These are phyloP conservation scores for Phoenix dactylifera DNA, from an alignment of 176 grass and related monocot genomes.

Conservation along the genomic window DNA sequence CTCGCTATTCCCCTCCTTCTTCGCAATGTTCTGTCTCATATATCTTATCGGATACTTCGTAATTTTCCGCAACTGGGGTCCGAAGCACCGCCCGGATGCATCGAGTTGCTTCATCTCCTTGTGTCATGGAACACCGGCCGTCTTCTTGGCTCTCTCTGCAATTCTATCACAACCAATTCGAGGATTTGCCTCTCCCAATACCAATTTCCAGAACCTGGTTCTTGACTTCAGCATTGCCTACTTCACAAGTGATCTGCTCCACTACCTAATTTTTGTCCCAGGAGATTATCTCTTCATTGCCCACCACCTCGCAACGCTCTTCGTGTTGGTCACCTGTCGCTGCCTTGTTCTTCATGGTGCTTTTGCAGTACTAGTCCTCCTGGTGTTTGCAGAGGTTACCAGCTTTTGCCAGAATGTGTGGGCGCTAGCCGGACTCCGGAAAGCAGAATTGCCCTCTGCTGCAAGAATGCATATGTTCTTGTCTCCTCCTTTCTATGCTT, in stretches of 20 bases:
- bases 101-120: constrained; percentile 92
- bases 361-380: constrained; percentile 67
- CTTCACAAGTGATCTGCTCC: constrained; percentile 88
- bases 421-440: constrained; percentile 76
- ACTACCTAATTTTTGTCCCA: constrained; percentile 79
- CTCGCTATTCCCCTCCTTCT: constrained; percentile 43
- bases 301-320: constrained; percentile 92
- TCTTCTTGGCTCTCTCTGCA: constrained; percentile 34
- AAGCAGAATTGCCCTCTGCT: constrained; percentile 45
- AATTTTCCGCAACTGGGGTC: constrained; percentile 57
- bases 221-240: constrained; percentile 90
- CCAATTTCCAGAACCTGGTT: constrained; percentile 47
- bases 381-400: constrained; percentile 74
- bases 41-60: constrained; percentile 43
- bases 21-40: constrained; percentile 45
- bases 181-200: constrained; percentile 59
- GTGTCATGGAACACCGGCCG: constrained; percentile 62
- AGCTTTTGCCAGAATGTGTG: constrained; percentile 78
- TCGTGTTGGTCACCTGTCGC: constrained; percentile 86
- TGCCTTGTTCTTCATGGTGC: constrained; percentile 71
- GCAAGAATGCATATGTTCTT: constrained; percentile 41
- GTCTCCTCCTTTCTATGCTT: constrained; percentile 68
- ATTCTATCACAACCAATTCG: constrained; percentile 31
- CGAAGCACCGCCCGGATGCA: constrained; percentile 44
- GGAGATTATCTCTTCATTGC: constrained; percentile 82